Base-by-base conservation (phyloP, 306 rosid genomes). In the Fragaria vesca region DNA sequence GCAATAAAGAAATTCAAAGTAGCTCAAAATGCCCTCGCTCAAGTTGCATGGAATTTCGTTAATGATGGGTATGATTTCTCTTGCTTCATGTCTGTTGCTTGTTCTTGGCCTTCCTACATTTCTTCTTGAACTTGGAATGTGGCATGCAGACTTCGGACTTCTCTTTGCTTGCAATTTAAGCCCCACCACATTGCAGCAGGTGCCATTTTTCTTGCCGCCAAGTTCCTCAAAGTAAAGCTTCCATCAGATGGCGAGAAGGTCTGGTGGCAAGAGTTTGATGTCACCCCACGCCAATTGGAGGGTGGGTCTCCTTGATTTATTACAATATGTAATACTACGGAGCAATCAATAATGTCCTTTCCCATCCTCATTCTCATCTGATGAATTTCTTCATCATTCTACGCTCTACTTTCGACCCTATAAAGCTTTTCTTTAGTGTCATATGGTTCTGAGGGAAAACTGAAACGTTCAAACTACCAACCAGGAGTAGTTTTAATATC, bases 181-280 rank as follows among this genome's bases (percentile, higher is more conserved):
- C 99, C 99, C 42, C 99, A 95, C 66, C 99, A 95, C 84, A 93
- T 93, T 74, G 99, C 99, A 51, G 99, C 99, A 74, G 99, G 99
- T 87, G 99, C 99, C 83, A 91, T 95, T 85, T 95, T 92, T 84
- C 99, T 95, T 79, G 99, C 99, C 73, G 99, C 99, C 81, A 95
- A 93, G 88, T 92, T 95, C 87, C 97, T 95, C 61, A 93, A 95
- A 87, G 99, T 95, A 83, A 93, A 93, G 85, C 97, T 95, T 78
- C 98, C 98, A 40, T 90, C 97, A 50, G 97, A 95, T 81, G 98
- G 98, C 80, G 98, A 95, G 91, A 95, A 92, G 93, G 97, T 95
- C 81, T 95, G 98, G 98, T 95, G 98, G 98, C 98, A 92, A 86
- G 98, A 95, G 88, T 92, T 95, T 84, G 98, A 95, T 85, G 98